These are phyloP conservation scores for Mycosarcoma maydis DNA, from an alignment of 1,284 basidiomycete genomes.

Conservation along the genomic window DNA sequence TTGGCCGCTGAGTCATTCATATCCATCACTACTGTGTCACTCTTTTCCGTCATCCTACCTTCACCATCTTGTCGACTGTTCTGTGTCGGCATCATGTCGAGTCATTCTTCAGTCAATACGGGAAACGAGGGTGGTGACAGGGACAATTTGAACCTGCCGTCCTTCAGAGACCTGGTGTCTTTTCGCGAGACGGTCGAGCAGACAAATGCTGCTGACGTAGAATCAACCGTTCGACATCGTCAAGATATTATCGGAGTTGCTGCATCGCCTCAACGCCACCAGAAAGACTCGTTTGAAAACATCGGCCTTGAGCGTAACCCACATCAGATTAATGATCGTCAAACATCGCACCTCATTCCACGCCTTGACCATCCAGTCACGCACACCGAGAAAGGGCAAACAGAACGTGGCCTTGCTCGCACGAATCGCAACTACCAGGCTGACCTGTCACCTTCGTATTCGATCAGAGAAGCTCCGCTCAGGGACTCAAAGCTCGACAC, in stretches of 20 bases:
- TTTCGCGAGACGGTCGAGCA: constrained; percentile 3
- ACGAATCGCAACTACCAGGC: no score
- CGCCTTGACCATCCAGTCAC: neutral
- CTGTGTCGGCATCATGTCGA: constrained; percentile 6
- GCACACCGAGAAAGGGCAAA: neutral
- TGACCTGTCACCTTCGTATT: no score
- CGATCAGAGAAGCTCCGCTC: no score
- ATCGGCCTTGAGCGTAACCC: neutral
- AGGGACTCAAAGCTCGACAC: no score
- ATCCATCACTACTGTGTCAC: constrained; percentile 1
- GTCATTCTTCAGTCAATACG: neutral
- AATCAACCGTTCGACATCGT: neutral
- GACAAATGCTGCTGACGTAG: neutral
- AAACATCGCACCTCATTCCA: neutral
- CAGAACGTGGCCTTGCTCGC: neutral
- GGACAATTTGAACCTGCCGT: constrained; percentile 11
- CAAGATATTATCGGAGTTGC: neutral
- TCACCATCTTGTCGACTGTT: no score
- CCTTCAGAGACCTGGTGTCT: constrained; percentile 22
- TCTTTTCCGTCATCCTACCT: neutral
- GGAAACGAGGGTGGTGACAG: neutral
- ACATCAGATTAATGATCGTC: neutral
- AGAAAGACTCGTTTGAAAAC: neutral
- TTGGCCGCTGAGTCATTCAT: neutral
- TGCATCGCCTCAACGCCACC: neutral